A percentile compares a stretch with the other conserved stretches of the same genome.
These are phyloP conservation scores for Macadamia tetraphylla DNA, from an alignment of 164 flowering plant species.

Conservation along the genomic window DNA sequence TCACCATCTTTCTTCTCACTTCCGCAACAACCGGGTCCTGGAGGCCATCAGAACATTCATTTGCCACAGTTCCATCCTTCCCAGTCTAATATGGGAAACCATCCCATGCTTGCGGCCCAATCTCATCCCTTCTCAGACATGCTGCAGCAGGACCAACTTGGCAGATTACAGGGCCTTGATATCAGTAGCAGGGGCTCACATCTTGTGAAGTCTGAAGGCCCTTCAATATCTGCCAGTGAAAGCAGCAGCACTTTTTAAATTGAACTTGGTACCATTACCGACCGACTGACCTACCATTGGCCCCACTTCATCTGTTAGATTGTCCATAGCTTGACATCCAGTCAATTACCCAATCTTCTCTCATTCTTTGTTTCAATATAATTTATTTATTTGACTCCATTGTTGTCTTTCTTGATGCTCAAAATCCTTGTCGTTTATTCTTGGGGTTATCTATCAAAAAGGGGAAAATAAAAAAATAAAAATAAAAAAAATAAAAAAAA, in stretches of 20 bases:
- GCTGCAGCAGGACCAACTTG: constrained; percentile 71
- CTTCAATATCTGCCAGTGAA: constrained; percentile 77
- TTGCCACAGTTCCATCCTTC: constrained; percentile 45
- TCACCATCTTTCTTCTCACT: constrained; percentile 41
- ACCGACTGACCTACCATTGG: constrained; percentile 12
- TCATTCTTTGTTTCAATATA: background rate
- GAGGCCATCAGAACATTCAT: constrained; percentile 35
- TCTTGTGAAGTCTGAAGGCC: constrained; percentile 70
- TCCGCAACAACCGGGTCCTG: constrained; percentile 33
- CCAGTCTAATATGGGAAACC: constrained; percentile 41
- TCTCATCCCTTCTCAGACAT: constrained; percentile 43
- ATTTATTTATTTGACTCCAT: background rate
- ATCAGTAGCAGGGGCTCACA: constrained; percentile 53
- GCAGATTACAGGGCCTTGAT: constrained; percentile 83
- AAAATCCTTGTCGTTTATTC: background rate
- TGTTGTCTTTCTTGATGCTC: background rate
- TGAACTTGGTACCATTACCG: constrained; percentile 4
- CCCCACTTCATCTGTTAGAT: constrained; percentile 19
- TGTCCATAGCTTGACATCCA: constrained; percentile 59
- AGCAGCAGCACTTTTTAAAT: constrained; percentile 64
- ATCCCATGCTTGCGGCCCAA: constrained; percentile 28
- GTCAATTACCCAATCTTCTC: constrained; percentile 5
- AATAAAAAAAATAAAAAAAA: no score
- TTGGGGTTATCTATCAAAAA: background rate
- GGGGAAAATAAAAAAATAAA: no score